A percentile compares a stretch with the other conserved stretches of the same genome.
These are phyloP conservation scores for Castanea mollissima DNA, from an alignment of 306 rosid genomes.

Conservation along the genomic window DNA sequence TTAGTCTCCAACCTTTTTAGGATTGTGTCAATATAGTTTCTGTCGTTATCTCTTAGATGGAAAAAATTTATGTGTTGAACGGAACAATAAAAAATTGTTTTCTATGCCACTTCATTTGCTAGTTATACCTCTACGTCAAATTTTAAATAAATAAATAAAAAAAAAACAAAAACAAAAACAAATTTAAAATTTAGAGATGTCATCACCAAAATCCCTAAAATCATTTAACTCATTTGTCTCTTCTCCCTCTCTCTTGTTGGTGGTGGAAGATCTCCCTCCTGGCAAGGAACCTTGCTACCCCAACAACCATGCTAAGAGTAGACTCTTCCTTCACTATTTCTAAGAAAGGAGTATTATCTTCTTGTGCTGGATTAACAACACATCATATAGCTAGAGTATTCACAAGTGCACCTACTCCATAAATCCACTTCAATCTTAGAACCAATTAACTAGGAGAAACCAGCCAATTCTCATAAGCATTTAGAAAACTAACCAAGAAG, in stretches of 20 bases:
- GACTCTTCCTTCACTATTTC: conserved; percentile 42
- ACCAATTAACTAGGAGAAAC: conserved; percentile 10
- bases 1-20: too few species aligned
- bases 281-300: conserved; percentile 96
- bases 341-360: conserved; percentile 34
- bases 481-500: not conserved
- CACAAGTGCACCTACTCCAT: conserved; percentile 47
- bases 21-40: too few species aligned
- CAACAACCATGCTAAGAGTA: conserved; percentile 81
- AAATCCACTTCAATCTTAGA: conserved; percentile 16
- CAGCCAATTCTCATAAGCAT: not conserved
- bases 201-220: too few species aligned
- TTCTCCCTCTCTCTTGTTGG: too few species aligned
- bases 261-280: conserved; percentile 79
- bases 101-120: too few species aligned
- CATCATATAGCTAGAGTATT: conserved; percentile 45
- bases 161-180: too few species aligned
- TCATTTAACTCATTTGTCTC: too few species aligned
- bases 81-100: too few species aligned
- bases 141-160: too few species aligned
- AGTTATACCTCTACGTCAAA: too few species aligned
- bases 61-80: too few species aligned
- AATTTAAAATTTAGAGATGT: too few species aligned
- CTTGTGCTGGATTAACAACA: conserved; percentile 30
- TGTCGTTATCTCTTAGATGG: fast-evolving